These are phyloP conservation scores for Pestalotiopsis sp. DNA, from an alignment of 2,329 filamentous ascomycete genomes.

Conservation along the genomic window DNA sequence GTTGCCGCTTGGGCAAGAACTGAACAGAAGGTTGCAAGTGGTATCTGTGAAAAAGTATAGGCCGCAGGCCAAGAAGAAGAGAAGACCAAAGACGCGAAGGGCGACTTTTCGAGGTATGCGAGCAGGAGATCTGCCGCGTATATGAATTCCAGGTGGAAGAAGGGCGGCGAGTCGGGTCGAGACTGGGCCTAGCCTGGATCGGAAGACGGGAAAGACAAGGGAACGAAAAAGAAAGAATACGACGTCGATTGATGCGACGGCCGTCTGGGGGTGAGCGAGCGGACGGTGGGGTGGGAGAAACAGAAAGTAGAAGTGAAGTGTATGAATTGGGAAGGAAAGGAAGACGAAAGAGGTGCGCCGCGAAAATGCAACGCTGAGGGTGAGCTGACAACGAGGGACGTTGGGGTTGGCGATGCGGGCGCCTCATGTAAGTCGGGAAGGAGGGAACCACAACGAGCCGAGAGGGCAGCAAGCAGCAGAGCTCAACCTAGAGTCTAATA, in stretches of 20 bases:
- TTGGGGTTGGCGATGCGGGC: not conserved
- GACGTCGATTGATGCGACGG: not conserved
- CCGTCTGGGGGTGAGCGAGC: not conserved
- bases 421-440: conserved; percentile 14
- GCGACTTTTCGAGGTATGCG: not conserved
- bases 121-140: not conserved
- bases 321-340: not conserved
- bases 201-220: not conserved
- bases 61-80: conserved; percentile 6
- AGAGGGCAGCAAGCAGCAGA: not conserved
- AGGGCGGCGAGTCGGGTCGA: not conserved
- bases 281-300: not conserved
- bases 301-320: not conserved
- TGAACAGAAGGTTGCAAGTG: not conserved
- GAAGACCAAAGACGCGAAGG: not conserved
- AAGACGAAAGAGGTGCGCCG: not conserved
- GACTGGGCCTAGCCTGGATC: not conserved
- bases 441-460: conserved; percentile 6
- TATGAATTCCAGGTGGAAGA: not conserved
- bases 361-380: not conserved
- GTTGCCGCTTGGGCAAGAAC: not conserved
- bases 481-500: not conserved
- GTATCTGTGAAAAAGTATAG: not conserved
- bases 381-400: not conserved
- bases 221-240: not conserved